Percentiles rank a stretch among this genome's conserved stretches.
Evolutionary conservation across 2,329 filamentous ascomycete species (phyloP).

Genomic region (Aciculosporium take): DNA sequence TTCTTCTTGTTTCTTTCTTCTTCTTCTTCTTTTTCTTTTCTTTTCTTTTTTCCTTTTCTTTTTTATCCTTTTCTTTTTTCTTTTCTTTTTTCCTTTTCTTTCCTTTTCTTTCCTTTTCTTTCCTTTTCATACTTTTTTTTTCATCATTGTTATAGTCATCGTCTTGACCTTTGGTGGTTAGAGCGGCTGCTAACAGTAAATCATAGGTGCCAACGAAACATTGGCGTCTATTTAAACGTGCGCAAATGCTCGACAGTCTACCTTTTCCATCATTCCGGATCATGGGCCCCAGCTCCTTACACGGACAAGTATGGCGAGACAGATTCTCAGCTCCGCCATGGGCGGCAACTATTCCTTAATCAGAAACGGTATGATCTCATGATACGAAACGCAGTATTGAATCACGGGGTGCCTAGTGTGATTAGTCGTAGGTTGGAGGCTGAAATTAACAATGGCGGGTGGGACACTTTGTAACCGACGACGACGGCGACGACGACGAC

Average conservation of each 20-base stretch:
- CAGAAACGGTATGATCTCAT: slow-evolving; percentile 87
- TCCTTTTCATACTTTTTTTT: no score
- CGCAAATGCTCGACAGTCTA: slow-evolving; percentile 90
- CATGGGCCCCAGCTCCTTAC: slow-evolving; percentile 79
- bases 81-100: no score
- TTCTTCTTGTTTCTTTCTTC: not conserved
- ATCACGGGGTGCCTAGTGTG: slow-evolving; percentile 73
- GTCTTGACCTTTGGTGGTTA: no score
- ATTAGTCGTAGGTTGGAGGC: slow-evolving; percentile 85
- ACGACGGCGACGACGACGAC: no score
- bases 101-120: not conserved
- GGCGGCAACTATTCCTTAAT: slow-evolving; percentile 80
- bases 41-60: not conserved
- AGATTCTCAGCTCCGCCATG: slow-evolving; percentile 76
- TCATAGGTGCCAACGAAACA: slow-evolving; percentile 66
- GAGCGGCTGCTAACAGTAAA: not conserved
- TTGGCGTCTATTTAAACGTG: slow-evolving; percentile 93
- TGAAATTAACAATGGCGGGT: slow-evolving; percentile 93
- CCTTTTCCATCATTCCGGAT: slow-evolving; percentile 67
- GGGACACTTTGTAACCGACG: slow-evolving; percentile 54
- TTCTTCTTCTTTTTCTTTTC: not conserved
- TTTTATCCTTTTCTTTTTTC: no score
- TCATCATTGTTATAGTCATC: no score
- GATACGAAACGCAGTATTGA: slow-evolving; percentile 72
- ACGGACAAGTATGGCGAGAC: slow-evolving; percentile 93